Conservation (phyloP, 2,329 filamentous ascomycete species). For the Sarocladium kiliense region DNA sequence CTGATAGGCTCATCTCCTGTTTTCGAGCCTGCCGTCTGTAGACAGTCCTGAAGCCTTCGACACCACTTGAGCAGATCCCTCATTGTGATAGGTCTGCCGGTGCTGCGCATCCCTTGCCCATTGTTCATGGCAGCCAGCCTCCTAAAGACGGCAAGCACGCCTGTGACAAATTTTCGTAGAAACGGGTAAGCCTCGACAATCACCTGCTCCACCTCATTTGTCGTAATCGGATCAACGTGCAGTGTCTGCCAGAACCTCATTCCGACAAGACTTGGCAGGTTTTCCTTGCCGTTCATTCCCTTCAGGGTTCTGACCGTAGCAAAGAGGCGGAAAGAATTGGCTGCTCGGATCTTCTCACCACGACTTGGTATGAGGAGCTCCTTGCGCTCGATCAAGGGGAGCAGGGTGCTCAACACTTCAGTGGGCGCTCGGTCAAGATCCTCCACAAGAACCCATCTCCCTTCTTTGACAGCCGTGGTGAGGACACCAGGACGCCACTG, state of each 20-base stretch:
- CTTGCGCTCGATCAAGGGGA: constrained; percentile 89
- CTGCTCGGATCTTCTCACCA: constrained; percentile 78
- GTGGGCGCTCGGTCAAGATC: constrained; percentile 92
- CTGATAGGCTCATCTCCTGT: constrained; percentile 65
- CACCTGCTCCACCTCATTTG: constrained; percentile 69
- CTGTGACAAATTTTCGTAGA: constrained; percentile 56
- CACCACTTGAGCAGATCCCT: constrained; percentile 92
- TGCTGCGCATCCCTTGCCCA: constrained; percentile 30
- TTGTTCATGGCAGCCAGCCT: constrained; percentile 30
- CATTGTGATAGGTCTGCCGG: constrained; percentile 55
- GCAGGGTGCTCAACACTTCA: constrained; percentile 86
- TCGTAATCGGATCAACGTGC: constrained; percentile 59
- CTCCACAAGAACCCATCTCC: constrained; percentile 94
- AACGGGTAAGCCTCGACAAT: constrained; percentile 66
- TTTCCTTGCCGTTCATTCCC: constrained; percentile 62
- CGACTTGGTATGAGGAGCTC: constrained; percentile 86
- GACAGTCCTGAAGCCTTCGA: constrained; percentile 62
- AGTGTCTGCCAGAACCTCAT: constrained; percentile 80
- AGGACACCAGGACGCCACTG: constrained; percentile 88
- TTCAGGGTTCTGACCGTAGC: constrained; percentile 80
- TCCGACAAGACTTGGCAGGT: constrained; percentile 71
- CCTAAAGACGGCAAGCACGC: constrained; percentile 55
- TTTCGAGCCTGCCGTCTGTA: constrained; percentile 56
- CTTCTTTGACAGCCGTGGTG: constrained; percentile 89
- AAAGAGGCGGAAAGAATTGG: constrained; percentile 82